Evolutionary conservation across 768 basidiomycete genomes (phyloP).

Genomic region (Mycena polygramma): DNA sequence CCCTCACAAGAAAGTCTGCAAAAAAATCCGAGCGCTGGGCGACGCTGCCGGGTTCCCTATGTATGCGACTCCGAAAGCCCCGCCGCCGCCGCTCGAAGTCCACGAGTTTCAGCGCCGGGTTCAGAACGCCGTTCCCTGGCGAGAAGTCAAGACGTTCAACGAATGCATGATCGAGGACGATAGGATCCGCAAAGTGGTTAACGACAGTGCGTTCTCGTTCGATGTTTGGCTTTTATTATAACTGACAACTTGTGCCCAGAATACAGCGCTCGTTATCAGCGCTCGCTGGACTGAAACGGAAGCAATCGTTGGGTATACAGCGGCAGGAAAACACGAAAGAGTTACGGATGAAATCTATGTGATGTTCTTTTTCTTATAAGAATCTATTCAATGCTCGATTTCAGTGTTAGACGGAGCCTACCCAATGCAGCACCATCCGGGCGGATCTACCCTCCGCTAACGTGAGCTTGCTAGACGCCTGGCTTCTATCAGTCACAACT

Average conservation of each 20-base stretch:
- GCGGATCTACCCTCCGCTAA: too few relatives aligned
- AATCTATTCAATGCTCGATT: too few relatives aligned
- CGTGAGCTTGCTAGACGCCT: too few relatives aligned
- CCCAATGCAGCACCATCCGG: too few relatives aligned
- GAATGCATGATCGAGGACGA: conserved; percentile 27
- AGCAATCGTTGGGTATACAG: too few relatives aligned
- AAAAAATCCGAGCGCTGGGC: conserved; percentile 25
- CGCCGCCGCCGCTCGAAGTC: conserved; percentile 17
- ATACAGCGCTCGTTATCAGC: conserved; percentile 31
- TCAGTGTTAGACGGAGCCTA: too few relatives aligned
- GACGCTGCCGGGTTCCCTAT: conserved; percentile 29
- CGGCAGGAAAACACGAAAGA: background rate
- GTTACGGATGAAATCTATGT: too few relatives aligned
- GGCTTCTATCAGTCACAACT: too few relatives aligned
- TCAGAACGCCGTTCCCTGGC: conserved; percentile 1
- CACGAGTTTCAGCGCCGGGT: conserved; percentile 6
- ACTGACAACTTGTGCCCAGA: conserved; percentile 2
- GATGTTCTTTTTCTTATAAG: too few relatives aligned
- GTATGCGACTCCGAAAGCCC: conserved; percentile 12
- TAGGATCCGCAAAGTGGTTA: conserved; percentile 28
- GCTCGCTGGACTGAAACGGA: conserved; percentile 18
- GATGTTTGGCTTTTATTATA: background rate
- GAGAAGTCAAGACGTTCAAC: conserved; percentile 16
- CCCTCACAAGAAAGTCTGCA: conserved; percentile 33
- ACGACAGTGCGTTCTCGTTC: conserved; percentile 29